Base-by-base conservation (phyloP, 2,329 filamentous ascomycete species). In the Rhinocladiella mackenziei region DNA sequence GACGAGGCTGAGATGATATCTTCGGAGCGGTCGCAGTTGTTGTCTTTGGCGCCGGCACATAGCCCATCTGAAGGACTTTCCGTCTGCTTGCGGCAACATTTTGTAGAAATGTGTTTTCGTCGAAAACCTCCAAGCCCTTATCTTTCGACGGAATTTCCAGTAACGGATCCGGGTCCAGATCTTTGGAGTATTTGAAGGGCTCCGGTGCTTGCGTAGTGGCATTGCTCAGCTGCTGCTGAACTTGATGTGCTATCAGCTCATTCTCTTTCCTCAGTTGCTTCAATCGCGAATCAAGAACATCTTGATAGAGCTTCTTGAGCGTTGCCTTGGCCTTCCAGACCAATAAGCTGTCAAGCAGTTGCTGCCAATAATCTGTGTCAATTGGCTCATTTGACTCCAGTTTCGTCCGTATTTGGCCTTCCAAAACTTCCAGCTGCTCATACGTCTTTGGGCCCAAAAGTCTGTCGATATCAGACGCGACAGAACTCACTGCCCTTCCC, bases 341-440 rank as follows among this genome's bases (percentile, higher is more conserved):
- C 5, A 85, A 74, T 51, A 98, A 71, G 61, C 83, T 94, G 55
- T 83, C 82, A 50, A 98, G 73, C 11, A 98, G 73, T 62, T 95
- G 87, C 62, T 94, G 88, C 92, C 92, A 98, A 64, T 97, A 98
- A 66, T 98, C 92, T 2, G 86, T 88, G 65, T 98, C 92, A 55
- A 98, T 91, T 7, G 86, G 83, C 60, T 96, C 89, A 61, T 95
- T 83, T 5, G 88, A 94, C 39, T 82, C 76, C 35, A 98, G 71
- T 69, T 98, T 98, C 11, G 75, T 73, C 62, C 81, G 81, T 64
- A 98, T 92, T 68, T 97, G 89, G 53, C 74, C 78, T 66, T 98
- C 91, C 36, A 98, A 73, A 13, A 78, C 78, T 61, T 89, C 84
- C n/a, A 98, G 73, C 64, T 97, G 86, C 58, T 88, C 83, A 58